Evolutionary conservation across 495 filamentous ascomycete species (phyloP), one percentile per base, ranked within the genome.

Genomic region (Hypoxylon subgilvum): DNA sequence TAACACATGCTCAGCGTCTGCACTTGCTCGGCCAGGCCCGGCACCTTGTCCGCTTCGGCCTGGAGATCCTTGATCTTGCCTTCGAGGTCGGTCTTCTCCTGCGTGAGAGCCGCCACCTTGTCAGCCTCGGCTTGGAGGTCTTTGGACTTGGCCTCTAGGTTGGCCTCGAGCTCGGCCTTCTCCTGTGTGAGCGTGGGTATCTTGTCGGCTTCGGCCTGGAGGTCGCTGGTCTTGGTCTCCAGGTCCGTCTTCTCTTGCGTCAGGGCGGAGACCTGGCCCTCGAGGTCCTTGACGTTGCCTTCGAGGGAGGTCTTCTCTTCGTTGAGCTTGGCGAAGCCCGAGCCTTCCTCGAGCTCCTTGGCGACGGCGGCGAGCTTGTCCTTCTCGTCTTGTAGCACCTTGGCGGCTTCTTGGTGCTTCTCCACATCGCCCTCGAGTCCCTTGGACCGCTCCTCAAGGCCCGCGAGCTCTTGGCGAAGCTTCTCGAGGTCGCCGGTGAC

Each of bases 81-180:
- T 32, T 69, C 68, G 19, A 70, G 68, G 12, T 60, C 62, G 1
- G 67, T 47, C 47, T 72, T 79, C 39, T 69, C 66, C 25, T 62
- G 59, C 22, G 56, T 52, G 18, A 78, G 67, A 6, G 54, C 17
- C 9, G 66, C 47, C 6, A 71, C 60, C 36, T 70, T 72, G 49
- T 71, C 69, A 17, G 73, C 66, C 31, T 75, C 74, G 18, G 60
- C 65, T 32, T 73, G 69, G 14, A 72, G 61, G n/a, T 61, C 63
- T 27, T 67, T 50, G 18, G 67, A 27, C 50, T 67, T 64, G 4
- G 65, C 42, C 43, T 73, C 70, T 9, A 77, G 60, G 14, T 57
- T 60, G 9, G 68, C 57, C 35, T 71, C 65, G 10, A 77, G 66
- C 7, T 64, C 68, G 25, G 69, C 57, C 18, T 69, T 63, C 57